Evolutionary conservation across 345 rosid species (phyloP).

Genomic region (Lumnitzera racemosa): DNA sequence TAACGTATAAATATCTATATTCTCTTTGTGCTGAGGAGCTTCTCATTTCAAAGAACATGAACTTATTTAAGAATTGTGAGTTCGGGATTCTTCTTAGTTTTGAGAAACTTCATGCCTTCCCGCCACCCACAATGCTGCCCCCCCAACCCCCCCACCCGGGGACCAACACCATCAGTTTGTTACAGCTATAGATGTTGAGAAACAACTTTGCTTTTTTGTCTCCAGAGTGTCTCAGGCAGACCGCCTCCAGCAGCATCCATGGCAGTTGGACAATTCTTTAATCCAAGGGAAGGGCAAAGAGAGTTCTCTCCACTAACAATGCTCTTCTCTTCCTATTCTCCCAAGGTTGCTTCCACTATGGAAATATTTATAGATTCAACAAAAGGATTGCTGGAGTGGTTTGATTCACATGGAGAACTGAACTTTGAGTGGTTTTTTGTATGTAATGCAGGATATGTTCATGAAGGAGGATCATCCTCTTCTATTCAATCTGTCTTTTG

Average conservation of each 20-base stretch:
- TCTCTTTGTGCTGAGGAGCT: too few species aligned
- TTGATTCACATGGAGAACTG: slow-evolving; percentile 15
- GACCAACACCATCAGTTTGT: too few species aligned
- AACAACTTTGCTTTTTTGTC: slow-evolving; percentile 21
- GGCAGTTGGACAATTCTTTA: slow-evolving; percentile 98
- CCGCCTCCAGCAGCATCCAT: slow-evolving; percentile 99
- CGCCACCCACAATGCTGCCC: not conserved
- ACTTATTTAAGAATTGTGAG: too few species aligned
- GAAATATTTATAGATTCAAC: slow-evolving; percentile 12
- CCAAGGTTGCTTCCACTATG: slow-evolving; percentile 42
- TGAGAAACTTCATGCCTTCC: too few species aligned
- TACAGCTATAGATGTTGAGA: too few species aligned
- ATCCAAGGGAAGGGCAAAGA: slow-evolving; percentile 66
- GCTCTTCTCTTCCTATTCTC: slow-evolving; percentile 65
- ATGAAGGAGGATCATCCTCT: slow-evolving; percentile 92
- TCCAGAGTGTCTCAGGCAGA: slow-evolving; percentile 80
- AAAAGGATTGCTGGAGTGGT: slow-evolving; percentile 3
- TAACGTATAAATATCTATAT: too few species aligned
- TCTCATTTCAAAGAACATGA: too few species aligned
- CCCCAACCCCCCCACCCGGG: slow-evolving; percentile 4
- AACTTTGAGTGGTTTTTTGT: slow-evolving; percentile 15
- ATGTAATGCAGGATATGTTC: slow-evolving; percentile 52
- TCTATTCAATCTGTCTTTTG: slow-evolving; percentile 68
- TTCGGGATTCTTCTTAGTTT: too few species aligned
- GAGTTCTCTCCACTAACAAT: slow-evolving; percentile 54